Conservation (phyloP, 208 protist species). For the Acanthamoeba lugdunensis region DNA sequence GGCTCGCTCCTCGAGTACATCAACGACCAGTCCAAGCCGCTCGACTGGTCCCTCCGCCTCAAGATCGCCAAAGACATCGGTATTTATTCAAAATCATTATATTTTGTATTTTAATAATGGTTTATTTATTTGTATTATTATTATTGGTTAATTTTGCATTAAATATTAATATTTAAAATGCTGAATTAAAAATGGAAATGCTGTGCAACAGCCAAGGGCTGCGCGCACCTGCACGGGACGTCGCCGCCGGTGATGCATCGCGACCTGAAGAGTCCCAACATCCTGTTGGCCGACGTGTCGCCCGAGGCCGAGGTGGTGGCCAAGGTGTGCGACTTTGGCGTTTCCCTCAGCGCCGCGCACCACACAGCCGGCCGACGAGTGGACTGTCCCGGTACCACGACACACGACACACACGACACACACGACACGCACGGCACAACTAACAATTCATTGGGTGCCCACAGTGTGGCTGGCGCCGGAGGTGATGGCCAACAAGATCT, state of each 20-base stretch:
- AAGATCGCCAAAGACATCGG: constrained; percentile 68
- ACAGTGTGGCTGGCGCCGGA: constrained; percentile 62
- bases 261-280: constrained; percentile 70
- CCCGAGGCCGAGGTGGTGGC: constrained; percentile 1
- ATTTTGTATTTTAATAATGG: no score
- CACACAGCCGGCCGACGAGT: background rate
- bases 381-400: constrained; percentile 22
- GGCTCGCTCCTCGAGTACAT: constrained; percentile 38
- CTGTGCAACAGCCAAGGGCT: constrained; percentile 35
- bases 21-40: background rate
- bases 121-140: no score
- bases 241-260: constrained; percentile 61
- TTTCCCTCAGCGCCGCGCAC: constrained; percentile 6
- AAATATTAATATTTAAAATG: no score
- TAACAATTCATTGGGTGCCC: no score
- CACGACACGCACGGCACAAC: no score
- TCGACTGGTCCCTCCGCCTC: constrained; percentile 9
- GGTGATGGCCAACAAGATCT: constrained; percentile 20
- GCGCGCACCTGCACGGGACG: constrained; percentile 31
- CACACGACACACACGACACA: no score
- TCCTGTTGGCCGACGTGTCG: constrained; percentile 58
- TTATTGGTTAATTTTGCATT: no score
- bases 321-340: constrained; percentile 69
- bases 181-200: no score
- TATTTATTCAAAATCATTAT: background rate